Base-by-base conservation (phyloP, 1,284 basidiomycete species). In the Boletus hoseneyae region DNA sequence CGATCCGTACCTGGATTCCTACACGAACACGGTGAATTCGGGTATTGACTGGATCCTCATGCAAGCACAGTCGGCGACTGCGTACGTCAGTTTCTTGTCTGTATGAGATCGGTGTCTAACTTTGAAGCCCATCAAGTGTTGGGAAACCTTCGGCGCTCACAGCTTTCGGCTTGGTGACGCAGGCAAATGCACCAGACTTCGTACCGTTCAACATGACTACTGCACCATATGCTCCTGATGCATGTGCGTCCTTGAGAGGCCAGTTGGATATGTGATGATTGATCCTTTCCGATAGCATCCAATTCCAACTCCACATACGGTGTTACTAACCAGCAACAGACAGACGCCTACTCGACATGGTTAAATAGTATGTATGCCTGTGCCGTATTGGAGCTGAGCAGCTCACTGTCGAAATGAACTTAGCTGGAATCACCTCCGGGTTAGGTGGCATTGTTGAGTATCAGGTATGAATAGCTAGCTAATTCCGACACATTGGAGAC, bases 151-250 rank as follows among this genome's bases (percentile, higher is more conserved):
- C 76, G 7, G 59, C 70, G 4, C 62, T 84, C 34, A 76, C 73
- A 29, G 77, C 68, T 1, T 83, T 87, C 52, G 85, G 85, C 69
- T 68, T 87, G 46, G 79, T 87, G 23, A 82, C 83, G 1, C 73
- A 78, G 50, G 53, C 60, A 34, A 83, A 81, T 63, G 57, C 74
- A 1, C 66, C 70, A 19, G 59, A 64, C 53, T 87, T 82, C 52
- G 76, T 82, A 8, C 82, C 83, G 0, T 86, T 87, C 70, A 82
- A 84, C 57, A 62, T 63, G 33, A 69, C 75, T 13, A 65, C 70
- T 42, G 71, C 75, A 12, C 74, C 77, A 5, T 75, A 75, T 53
- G 68, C 65, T n/a, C 34, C 66, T 32, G 67, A 73, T 39, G 39
- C 63, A 15, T 54, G 73, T 73, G 58, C 45, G 60, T 57, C 48